Conservation (phyloP, 768 basidiomycete genomes). For the Mycena galopus region DNA sequence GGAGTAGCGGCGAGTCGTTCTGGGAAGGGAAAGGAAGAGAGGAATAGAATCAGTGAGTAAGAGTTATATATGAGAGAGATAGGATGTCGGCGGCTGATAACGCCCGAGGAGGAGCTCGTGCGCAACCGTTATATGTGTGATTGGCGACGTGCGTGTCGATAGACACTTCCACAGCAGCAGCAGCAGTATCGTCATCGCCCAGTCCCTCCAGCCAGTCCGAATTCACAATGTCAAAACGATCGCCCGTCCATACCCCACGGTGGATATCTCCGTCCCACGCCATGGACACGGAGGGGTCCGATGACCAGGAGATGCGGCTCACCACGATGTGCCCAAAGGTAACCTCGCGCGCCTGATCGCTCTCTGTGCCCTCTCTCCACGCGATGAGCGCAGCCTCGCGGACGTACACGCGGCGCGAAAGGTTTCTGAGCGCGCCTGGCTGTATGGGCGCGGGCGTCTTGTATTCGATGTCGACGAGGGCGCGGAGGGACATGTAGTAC, state of each 20-base stretch:
- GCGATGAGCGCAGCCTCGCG: background rate
- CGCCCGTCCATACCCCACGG: constrained; percentile 39
- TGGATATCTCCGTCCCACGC: constrained; percentile 30
- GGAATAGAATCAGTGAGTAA: no score
- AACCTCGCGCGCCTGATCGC: background rate
- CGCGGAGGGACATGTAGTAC: background rate
- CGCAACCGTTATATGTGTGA: no score
- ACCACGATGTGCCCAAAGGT: constrained; percentile 25
- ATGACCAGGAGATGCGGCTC: constrained; percentile 36
- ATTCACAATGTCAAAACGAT: constrained; percentile 35
- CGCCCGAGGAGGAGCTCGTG: no score
- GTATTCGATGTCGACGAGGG: background rate
- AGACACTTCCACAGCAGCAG: no score
- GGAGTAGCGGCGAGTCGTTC: no score
- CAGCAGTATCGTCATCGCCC: no score
- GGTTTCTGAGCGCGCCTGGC: constrained; percentile 1
- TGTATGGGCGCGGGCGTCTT: background rate
- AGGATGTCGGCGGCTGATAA: no score
- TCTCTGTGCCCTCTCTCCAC: background rate
- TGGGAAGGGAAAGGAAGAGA: no score
- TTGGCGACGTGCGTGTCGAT: no score
- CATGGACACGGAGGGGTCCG: constrained; percentile 19
- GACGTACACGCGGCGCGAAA: constrained; percentile 3
- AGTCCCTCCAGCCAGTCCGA: constrained; percentile 17
- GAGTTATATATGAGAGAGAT: no score